These are phyloP conservation scores for Aspergillus haitiensis DNA, from an alignment of 495 filamentous ascomycete species.

Conservation along the genomic window DNA sequence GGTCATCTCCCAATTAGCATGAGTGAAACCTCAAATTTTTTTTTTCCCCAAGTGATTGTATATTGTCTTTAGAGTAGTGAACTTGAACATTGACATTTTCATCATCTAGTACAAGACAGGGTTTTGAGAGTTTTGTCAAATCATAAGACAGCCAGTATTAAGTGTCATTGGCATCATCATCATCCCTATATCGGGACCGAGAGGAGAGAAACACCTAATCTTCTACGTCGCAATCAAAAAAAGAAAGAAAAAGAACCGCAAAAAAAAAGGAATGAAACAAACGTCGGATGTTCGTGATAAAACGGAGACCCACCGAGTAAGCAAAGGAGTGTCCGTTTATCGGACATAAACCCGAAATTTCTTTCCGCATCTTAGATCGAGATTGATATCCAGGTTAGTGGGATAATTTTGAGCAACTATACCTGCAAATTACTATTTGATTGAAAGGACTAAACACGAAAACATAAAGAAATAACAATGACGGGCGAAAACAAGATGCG, in stretches of 20 bases:
- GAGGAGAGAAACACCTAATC: not conserved
- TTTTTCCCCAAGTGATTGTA: not conserved
- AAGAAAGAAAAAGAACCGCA: not conserved
- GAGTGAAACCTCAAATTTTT: too few relatives aligned
- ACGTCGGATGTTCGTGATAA: not conserved
- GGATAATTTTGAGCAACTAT: not conserved
- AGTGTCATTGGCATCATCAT: too few relatives aligned
- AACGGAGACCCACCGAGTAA: slow-evolving; percentile 14
- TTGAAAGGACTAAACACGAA: not conserved
- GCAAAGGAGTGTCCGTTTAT: slow-evolving; percentile 12
- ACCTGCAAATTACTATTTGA: not conserved
- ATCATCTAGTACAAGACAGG: too few relatives aligned
- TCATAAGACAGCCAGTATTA: too few relatives aligned
- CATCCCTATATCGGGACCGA: too few relatives aligned
- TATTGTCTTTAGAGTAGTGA: not conserved
- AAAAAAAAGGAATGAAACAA: not conserved
- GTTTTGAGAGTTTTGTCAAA: too few relatives aligned
- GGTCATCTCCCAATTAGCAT: not conserved
- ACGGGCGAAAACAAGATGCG: slow-evolving; percentile 39
- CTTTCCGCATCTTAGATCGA: not conserved
- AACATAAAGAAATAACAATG: slow-evolving; percentile 11
- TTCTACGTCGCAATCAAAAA: not conserved
- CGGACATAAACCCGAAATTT: slow-evolving; percentile 18
- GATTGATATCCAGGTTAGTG: not conserved
- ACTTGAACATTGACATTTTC: not conserved